Base-by-base conservation (phyloP, 2,329 filamentous ascomycete species). In the Trichophyton mentagrophytes region DNA sequence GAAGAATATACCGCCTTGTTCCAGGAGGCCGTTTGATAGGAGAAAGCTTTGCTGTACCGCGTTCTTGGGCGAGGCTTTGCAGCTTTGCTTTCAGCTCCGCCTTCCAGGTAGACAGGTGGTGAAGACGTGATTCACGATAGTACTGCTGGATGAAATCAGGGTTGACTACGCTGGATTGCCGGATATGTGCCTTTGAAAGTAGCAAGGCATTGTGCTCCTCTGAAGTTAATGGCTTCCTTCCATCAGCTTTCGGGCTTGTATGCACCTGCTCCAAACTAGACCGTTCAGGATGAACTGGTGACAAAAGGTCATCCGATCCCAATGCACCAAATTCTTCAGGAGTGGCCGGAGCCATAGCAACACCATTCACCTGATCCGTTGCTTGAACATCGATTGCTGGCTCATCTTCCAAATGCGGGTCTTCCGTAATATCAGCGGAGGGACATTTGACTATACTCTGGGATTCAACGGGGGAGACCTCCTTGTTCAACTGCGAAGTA, bases 21-120 rank as follows among this genome's bases (percentile, higher is more conserved):
- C 86, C 88, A 11, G 81, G 77, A 27, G 79, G 79, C 47, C 79
- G 78, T 67, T 85, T 81, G 61, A 76, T 76, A 78, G 66, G 76
- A 4, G 64, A 70, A 20, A 71, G 75, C 73, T 70, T 67, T 8
- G 70, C 72, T 36, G 68, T 79, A 60, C 63, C 78, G 68, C 86
- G 89, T 66, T 95, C 87, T 0, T 83, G 82, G 7, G 91, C 86
- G 60, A 95, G 77, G 6, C 82, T 84, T 73, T 96, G 92, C 69
- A 99, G 85, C 67, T 88, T 85, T 0, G 90, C 86, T 72, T 97
- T 99, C 3, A 99, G 76, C 62, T 95, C 89, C 1, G 92, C 88
- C 77, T 97, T 99, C 95, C 93, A 97, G 0, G 89, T 90, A 0
- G 92, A 96, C 0, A 99, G 77, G 70, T 99, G 93, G 72, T 99